Percentiles rank a stretch among this genome's conserved stretches.
Evolutionary conservation across 75 land plant genomes (phyloP).

Genomic region (Gnetum montanum): DNA sequence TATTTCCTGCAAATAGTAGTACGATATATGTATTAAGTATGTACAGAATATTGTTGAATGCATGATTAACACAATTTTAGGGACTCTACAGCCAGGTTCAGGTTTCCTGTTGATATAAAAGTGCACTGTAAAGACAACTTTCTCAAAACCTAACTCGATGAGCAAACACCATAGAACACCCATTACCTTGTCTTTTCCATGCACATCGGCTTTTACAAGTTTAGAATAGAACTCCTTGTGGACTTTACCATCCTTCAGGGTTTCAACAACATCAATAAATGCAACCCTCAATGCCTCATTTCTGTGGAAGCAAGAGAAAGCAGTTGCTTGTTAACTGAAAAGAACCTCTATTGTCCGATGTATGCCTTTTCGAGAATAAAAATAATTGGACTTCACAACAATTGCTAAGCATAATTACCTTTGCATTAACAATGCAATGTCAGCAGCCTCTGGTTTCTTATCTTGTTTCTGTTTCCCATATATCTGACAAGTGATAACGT

Average conservation of each 20-base stretch:
- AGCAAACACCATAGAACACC: too few relatives aligned
- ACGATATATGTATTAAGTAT: too few relatives aligned
- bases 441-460: slow-evolving; percentile 80
- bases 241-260: slow-evolving; percentile 52
- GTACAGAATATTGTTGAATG: too few relatives aligned
- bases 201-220: slow-evolving; percentile 83
- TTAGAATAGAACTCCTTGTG: slow-evolving; percentile 82
- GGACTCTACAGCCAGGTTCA: too few relatives aligned
- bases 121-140: too few relatives aligned
- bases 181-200: slow-evolving; percentile 82
- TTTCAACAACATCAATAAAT: slow-evolving; percentile 85
- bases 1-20: slow-evolving; percentile 40
- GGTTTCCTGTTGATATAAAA: too few relatives aligned
- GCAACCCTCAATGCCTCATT: slow-evolving; percentile 93
- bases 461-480: slow-evolving; percentile 91
- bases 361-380: too few relatives aligned
- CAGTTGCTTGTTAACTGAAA: neutral
- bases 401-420: too few relatives aligned
- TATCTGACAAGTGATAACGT: slow-evolving; percentile 96
- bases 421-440: slow-evolving; percentile 83
- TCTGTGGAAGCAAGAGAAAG: slow-evolving; percentile 21
- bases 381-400: too few relatives aligned
- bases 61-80: too few relatives aligned
- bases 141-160: too few relatives aligned
- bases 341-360: too few relatives aligned